Conservation (phyloP, 306 rosid genomes). For the Trichosanthes cucumerina region DNA sequence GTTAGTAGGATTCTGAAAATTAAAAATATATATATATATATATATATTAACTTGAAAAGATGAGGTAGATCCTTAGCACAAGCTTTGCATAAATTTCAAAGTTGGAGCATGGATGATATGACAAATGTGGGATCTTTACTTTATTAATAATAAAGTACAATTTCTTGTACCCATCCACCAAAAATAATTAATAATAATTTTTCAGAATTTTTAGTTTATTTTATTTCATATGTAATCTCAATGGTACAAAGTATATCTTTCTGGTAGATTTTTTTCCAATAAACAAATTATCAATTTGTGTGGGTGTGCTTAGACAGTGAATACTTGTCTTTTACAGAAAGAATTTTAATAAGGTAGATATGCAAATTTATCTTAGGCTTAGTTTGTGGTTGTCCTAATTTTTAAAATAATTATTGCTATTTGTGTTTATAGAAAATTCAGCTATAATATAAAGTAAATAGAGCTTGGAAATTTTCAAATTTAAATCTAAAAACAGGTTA, state of each 20-base stretch:
- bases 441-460: too few species aligned
- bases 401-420: too few species aligned
- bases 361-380: not conserved
- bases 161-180: not conserved
- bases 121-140: not conserved
- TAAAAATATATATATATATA: not conserved
- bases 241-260: not conserved
- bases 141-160: constrained; percentile 2
- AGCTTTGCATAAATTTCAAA: not conserved
- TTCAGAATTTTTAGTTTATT: not conserved
- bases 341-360: not conserved
- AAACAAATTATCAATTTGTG: not conserved
- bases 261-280: not conserved
- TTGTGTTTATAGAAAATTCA: too few species aligned
- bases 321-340: not conserved
- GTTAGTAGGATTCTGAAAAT: constrained; percentile 1
- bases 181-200: not conserved
- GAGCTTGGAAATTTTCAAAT: too few species aligned
- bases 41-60: not conserved
- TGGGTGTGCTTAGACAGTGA: too few species aligned
- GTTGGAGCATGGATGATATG: not conserved
- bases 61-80: not conserved
- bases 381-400: too few species aligned
- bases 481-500: too few species aligned
- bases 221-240: not conserved